phyloP scores from a whole-genome alignment of 2,329 filamentous ascomycete genomes.

The Ceratocystis variospora region DNA sequence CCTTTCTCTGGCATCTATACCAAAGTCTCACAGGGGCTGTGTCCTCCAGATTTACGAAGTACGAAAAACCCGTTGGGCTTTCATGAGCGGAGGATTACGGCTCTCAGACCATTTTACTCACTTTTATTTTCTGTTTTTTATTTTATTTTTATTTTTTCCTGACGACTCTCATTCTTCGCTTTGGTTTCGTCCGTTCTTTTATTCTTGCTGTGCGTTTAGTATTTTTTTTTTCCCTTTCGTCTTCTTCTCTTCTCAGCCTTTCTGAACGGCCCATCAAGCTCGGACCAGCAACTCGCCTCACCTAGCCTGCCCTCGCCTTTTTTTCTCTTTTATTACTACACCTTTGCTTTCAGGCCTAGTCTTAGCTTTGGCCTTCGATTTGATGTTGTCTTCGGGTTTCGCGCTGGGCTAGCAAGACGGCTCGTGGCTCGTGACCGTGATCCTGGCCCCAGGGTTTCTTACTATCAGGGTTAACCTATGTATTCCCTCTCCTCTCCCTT shows the following conservation, averaged over 20 bases:
- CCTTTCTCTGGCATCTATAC: neutral
- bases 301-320: no score
- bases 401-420: no score
- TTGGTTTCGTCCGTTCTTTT: neutral
- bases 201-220: neutral
- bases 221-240: neutral
- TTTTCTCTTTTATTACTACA: no score
- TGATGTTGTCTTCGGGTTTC: neutral
- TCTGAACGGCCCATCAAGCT: neutral
- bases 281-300: neutral
- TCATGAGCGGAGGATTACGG: neutral
- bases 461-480: neutral
- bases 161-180: neutral
- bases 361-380: neutral
- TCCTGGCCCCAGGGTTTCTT: neutral
- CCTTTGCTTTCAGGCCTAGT: no score
- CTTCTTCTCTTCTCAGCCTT: neutral
- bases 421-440: neutral
- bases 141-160: neutral
- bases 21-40: neutral
- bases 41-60: neutral
- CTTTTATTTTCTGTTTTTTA: neutral
- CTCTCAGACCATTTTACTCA: neutral
- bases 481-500: neutral
- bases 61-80: neutral